Evolutionary conservation across 2,329 filamentous ascomycete genomes (phyloP), one percentile per base, ranked within the genome.

Genomic region (Claviceps purpurea): DNA sequence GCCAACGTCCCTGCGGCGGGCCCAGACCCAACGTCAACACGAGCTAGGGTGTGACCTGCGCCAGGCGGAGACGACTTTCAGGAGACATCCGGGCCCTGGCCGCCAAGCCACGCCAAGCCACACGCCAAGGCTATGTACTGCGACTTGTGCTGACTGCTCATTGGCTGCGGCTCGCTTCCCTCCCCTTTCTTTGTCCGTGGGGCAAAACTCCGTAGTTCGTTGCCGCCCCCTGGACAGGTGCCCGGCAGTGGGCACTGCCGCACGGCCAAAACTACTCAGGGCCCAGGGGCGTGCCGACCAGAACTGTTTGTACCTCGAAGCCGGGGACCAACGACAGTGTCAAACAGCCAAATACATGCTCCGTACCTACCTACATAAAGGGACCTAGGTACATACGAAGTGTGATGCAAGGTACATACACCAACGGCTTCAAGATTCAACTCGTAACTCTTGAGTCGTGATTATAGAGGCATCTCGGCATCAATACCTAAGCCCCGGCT

Each of bases 11-110:
- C 41, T 43, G 41, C 41, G 18, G 40, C 8, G 20, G 14, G 14
- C 46, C 18, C 34, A 24, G 46, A 47, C 47, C 30, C 46, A 18
- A 49, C 34, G 51, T 49, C 41, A 44, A 49, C 47, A 52, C 51
- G 46, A 52, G 51, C 51, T 40, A 47, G 40, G 51, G 51, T 50
- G 39, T 41, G 41, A 47, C 47, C 13, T 37, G 47, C 30, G 18
- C 42, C 16, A 22, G n/a, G 50, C 45, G 50, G 46, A 34, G 50
- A 37, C n/a, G 38, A 22, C 7, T 40, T 13, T 42, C 22, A 37
- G 37, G 46, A 30, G 16, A 16, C 14, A 14, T 13, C 30, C 30
- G 30, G 30, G 4, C 18, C 16, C 44, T n/a, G 18, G 13, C 37
- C 30, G 8, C n/a, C 16, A 18, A n/a, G 39, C 16, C 39, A 41